Evolutionary conservation across 805 yeast species (phyloP).

Genomic region (Saccharomyces kudriavzevii): DNA sequence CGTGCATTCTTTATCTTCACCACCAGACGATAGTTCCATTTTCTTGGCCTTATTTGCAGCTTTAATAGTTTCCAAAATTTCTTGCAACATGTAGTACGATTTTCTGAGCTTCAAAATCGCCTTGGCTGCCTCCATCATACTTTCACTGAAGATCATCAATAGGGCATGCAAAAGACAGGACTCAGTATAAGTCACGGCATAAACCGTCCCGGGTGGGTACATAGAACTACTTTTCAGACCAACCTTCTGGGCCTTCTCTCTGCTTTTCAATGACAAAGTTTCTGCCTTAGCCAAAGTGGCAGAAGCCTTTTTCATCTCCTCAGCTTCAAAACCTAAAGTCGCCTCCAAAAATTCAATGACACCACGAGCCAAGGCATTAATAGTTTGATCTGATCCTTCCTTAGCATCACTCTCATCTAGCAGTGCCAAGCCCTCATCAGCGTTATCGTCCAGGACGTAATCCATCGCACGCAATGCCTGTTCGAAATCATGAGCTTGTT

Average conservation of each 20-base stretch:
- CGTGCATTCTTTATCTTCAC: constrained; percentile 9
- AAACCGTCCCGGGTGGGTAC: constrained; percentile 93
- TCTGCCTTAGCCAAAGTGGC: constrained; percentile 68
- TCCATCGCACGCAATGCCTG: constrained; percentile 85
- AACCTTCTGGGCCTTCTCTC: constrained; percentile 50
- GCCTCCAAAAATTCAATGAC: constrained; percentile 88
- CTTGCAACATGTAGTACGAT: constrained; percentile 82
- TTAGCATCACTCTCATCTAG: constrained; percentile 27
- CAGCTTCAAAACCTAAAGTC: constrained; percentile 86
- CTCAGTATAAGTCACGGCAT: constrained; percentile 85
- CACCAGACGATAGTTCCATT: constrained; percentile 1
- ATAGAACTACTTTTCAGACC: constrained; percentile 54
- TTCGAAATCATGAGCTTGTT: constrained; percentile 49
- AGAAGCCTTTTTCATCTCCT: constrained; percentile 73
- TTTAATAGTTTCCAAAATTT: constrained; percentile 49
- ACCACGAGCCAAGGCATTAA: constrained; percentile 71
- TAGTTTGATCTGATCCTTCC: constrained; percentile 43
- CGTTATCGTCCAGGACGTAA: constrained; percentile 74
- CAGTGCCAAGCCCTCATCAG: constrained; percentile 55
- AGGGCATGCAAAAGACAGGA: constrained; percentile 78
- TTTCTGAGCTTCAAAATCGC: constrained; percentile 79
- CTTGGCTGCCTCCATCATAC: constrained; percentile 81
- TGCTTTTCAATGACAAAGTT: constrained; percentile 51
- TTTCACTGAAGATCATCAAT: constrained; percentile 79
- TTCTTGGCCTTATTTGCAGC: constrained; percentile 27